Percentiles rank a stretch among this genome's conserved stretches.
Conservation (phyloP, 805 yeast genomes). For the Barnettozyma vustinii region DNA sequence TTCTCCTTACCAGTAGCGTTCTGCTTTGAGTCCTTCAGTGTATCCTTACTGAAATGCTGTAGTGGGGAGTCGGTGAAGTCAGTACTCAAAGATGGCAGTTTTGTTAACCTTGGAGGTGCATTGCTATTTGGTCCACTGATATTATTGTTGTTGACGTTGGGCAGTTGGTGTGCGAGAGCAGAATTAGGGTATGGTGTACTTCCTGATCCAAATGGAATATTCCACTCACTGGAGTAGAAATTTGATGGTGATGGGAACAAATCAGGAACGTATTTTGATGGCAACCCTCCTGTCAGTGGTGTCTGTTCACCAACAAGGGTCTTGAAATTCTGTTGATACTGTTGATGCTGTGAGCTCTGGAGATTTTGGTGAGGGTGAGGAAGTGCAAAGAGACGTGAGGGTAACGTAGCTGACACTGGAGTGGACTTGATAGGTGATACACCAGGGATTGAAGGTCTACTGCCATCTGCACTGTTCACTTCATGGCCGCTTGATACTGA, state of each 20-base stretch:
- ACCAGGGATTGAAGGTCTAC: conserved; percentile 14
- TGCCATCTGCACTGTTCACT: conserved; percentile 8
- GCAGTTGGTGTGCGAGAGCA: conserved; percentile 21
- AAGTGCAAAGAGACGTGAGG: conserved; percentile 27
- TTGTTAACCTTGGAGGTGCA: conserved; percentile 6
- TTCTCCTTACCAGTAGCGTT: not conserved
- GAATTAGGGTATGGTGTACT: conserved; percentile 33
- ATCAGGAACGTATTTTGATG: conserved; percentile 66
- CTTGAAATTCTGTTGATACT: conserved; percentile 13
- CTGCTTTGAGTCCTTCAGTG: conserved; percentile 1
- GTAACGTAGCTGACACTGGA: conserved; percentile 18
- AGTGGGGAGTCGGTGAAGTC: conserved; percentile 16
- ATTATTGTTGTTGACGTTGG: conserved; percentile 5
- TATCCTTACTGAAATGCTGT: conserved; percentile 11
- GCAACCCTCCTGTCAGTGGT: conserved; percentile 61
- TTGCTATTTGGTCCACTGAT: not conserved
- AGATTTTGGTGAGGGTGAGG: conserved; percentile 27
- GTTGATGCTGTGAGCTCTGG: conserved; percentile 24
- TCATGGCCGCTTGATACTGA: conserved; percentile 10
- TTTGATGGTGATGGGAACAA: conserved; percentile 79
- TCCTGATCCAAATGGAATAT: conserved; percentile 38
- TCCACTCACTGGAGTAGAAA: conserved; percentile 60
- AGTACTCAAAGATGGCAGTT: conserved; percentile 6
- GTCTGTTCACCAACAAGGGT: conserved; percentile 53
- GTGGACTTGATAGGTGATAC: conserved; percentile 12